Conservation (phyloP, 148 eudicot genomes). For the Polygonum aviculare region DNA sequence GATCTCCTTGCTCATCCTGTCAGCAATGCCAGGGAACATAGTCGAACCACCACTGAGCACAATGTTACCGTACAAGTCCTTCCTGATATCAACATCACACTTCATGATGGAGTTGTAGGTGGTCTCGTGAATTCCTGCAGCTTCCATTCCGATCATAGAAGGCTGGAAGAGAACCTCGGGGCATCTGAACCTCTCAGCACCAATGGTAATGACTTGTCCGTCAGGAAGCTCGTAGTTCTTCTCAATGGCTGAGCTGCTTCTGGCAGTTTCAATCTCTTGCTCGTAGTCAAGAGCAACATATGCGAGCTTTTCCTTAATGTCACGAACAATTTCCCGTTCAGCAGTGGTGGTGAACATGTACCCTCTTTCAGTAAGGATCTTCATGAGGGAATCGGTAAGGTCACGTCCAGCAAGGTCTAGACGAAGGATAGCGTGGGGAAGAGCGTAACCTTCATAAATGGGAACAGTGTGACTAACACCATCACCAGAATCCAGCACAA, state of each 20-base stretch:
- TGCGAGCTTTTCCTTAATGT: slow-evolving; percentile 67
- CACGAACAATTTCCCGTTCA: slow-evolving; percentile 81
- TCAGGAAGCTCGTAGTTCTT: slow-evolving; percentile 75
- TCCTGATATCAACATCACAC: slow-evolving; percentile 12
- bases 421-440: slow-evolving; percentile 80
- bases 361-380: slow-evolving; percentile 70
- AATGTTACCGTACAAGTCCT: slow-evolving; percentile 10
- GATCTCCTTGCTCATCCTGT: slow-evolving; percentile 14
- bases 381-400: slow-evolving; percentile 67
- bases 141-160: slow-evolving; percentile 70
- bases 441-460: slow-evolving; percentile 70
- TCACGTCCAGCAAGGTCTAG: slow-evolving; percentile 76
- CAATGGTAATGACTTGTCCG: slow-evolving; percentile 75
- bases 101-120: slow-evolving; percentile 15
- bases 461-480: slow-evolving; percentile 87
- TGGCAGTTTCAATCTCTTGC: slow-evolving; percentile 70
- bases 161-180: slow-evolving; percentile 85
- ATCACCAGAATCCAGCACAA: slow-evolving; percentile 79
- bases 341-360: slow-evolving; percentile 74
- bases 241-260: slow-evolving; percentile 71
- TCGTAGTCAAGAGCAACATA: slow-evolving; percentile 75
- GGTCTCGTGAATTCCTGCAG: slow-evolving; percentile 66
- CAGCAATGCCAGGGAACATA: slow-evolving; percentile 12
- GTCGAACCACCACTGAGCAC: slow-evolving; percentile 14
- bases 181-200: slow-evolving; percentile 70